Base-by-base conservation (phyloP, 2,329 filamentous ascomycete genomes). In the Albifimbria verrucaria region DNA sequence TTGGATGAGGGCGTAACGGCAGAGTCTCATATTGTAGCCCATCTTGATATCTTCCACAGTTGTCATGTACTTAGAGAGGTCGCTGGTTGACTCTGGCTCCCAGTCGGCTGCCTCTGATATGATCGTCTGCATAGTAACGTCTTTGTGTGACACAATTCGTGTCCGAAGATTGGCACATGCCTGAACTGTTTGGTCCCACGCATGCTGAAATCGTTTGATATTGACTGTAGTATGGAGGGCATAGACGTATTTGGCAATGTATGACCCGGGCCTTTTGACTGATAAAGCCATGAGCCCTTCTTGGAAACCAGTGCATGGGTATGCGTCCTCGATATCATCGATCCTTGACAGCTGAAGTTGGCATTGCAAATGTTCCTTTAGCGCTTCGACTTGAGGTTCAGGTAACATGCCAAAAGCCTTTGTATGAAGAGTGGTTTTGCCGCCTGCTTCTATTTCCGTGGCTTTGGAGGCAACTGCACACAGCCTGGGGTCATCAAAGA, bases 401-500 rank as follows among this genome's bases (percentile, higher is more conserved):
- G n/a, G n/a, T n/a, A n/a, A n/a, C n/a, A n/a, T n/a, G n/a, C n/a
- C n/a, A n/a, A n/a, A n/a, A n/a, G n/a, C n/a, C n/a, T n/a, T n/a
- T n/a, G n/a, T n/a, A n/a, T n/a, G n/a, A n/a, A n/a, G n/a, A n/a
- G n/a, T n/a, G n/a, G n/a, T n/a, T n/a, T n/a, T n/a, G n/a, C n/a
- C n/a, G n/a, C n/a, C n/a, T n/a, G n/a, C n/a, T n/a, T n/a, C n/a
- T n/a, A n/a, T n/a, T n/a, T n/a, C n/a, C n/a, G n/a, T n/a, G n/a
- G n/a, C n/a, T n/a, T n/a, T n/a, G 5, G 28, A 43, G 15, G 64
- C 57, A 1, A 24, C 45, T 57, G 17, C 60, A 12, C 12, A 39
- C 54, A 25, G 57, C 50, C 15, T 49, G 44, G 53, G 44, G 28
- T 53, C 21, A 22, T 44, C 17, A 22, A 58, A 55, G 4, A 60